Evolutionary conservation across 768 basidiomycete genomes (phyloP).

Genomic region (Pleurotus pulmonarius): DNA sequence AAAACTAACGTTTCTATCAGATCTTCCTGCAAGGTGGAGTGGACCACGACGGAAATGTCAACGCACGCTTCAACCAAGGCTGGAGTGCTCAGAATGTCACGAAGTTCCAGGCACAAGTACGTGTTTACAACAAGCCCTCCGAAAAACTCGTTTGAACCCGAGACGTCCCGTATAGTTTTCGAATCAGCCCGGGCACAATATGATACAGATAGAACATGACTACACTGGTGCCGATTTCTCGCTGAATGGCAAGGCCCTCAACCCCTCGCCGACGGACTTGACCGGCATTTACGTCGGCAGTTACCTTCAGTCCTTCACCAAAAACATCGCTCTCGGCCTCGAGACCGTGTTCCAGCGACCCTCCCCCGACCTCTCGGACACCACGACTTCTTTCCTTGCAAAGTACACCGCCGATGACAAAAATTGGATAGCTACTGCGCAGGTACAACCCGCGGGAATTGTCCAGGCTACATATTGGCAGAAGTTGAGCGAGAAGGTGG

Average conservation of each 20-base stretch:
- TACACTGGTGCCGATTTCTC: conserved; percentile 85
- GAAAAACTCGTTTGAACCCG: neutral
- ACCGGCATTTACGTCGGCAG: conserved; percentile 92
- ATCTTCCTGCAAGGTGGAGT: conserved; percentile 90
- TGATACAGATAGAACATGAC: conserved; percentile 94
- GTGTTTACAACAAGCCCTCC: conserved; percentile 17
- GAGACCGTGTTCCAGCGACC: conserved; percentile 84
- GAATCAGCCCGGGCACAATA: conserved; percentile 73
- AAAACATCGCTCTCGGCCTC: conserved; percentile 83
- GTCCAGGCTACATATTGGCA: conserved; percentile 96
- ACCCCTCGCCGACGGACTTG: conserved; percentile 83
- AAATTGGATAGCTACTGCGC: conserved; percentile 92
- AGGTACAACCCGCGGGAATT: conserved; percentile 77
- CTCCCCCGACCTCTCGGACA: conserved; percentile 65
- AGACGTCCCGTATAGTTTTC: conserved; percentile 54
- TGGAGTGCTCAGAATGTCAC: conserved; percentile 78
- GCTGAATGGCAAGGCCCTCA: conserved; percentile 82
- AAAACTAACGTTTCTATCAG: conserved; percentile 38
- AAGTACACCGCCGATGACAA: conserved; percentile 72
- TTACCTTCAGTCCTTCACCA: conserved; percentile 90
- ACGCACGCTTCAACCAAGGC: conserved; percentile 83
- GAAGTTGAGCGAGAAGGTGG: conserved; percentile 91
- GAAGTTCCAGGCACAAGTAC: conserved; percentile 86
- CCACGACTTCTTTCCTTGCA: conserved; percentile 72
- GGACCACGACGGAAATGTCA: conserved; percentile 91